A percentile compares a stretch with the other conserved stretches of the same genome.
These are phyloP conservation scores for Epicoccum sorghinum DNA, from an alignment of 2,329 filamentous ascomycete genomes.

Conservation along the genomic window DNA sequence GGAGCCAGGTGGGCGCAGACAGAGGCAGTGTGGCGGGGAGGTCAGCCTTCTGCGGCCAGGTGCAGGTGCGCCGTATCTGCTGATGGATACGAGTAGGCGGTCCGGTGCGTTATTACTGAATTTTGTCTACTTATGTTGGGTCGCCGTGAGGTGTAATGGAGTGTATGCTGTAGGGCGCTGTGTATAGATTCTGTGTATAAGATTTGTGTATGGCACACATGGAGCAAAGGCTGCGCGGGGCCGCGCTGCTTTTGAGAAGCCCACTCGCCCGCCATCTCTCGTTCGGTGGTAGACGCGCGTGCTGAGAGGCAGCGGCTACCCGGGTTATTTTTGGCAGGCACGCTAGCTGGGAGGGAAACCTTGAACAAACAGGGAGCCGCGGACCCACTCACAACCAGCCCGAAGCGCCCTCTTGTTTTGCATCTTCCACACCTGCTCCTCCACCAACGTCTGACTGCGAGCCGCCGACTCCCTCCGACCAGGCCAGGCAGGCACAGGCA, in stretches of 20 bases:
- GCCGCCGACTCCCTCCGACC: conserved; percentile 16
- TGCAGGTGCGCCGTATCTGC: conserved; percentile 15
- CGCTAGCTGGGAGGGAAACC: conserved; percentile 3
- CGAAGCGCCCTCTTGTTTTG: conserved; percentile 15
- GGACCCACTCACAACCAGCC: conserved; percentile 7
- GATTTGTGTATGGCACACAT: not conserved
- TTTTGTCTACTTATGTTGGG: too few species aligned
- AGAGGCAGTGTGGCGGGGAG: conserved; percentile 14
- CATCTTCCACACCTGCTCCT: conserved; percentile 8
- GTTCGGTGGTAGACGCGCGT: conserved; percentile 13
- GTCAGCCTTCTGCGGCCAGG: conserved; percentile 17
- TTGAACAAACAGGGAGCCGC: conserved; percentile 8
- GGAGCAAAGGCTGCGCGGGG: conserved; percentile 8
- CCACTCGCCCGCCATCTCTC: conserved; percentile 7
- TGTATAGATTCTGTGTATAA: not conserved
- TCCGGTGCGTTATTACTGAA: not conserved
- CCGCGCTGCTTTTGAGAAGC: conserved; percentile 13
- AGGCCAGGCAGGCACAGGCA: conserved; percentile 2
- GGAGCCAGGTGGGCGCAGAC: conserved; percentile 13
- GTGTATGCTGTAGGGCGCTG: not conserved
- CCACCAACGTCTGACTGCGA: conserved; percentile 17
- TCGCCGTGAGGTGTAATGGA: not conserved
- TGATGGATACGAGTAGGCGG: not conserved
- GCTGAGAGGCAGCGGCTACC: conserved; percentile 11
- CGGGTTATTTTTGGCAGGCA: conserved; percentile 12